Conservation (phyloP, 805 yeast species). For the Barnettozyma vustinii region DNA sequence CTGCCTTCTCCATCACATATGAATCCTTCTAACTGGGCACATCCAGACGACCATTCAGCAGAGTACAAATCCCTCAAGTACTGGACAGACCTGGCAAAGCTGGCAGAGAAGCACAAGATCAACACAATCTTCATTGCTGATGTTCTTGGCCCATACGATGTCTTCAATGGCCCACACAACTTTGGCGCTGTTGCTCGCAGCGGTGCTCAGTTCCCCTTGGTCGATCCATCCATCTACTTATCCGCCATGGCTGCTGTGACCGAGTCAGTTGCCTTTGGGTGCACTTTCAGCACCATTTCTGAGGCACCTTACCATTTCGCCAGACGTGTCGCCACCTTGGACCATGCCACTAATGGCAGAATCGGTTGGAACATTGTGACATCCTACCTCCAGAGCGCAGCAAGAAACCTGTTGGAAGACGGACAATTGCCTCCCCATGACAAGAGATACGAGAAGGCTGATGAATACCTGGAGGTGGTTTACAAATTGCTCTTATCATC, state of each 20-base stretch:
- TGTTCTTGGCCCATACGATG: constrained; percentile 35
- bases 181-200: constrained; percentile 13
- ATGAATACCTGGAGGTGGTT: constrained; percentile 34
- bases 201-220: constrained; percentile 32
- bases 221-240: constrained; percentile 34
- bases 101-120: constrained; percentile 33
- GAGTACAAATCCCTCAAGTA: constrained; percentile 26
- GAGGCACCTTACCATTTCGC: constrained; percentile 37
- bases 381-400: constrained; percentile 34
- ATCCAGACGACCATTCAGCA: constrained; percentile 31
- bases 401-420: constrained; percentile 31
- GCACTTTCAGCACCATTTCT: constrained; percentile 36
- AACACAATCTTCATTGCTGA: constrained; percentile 37
- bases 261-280: constrained; percentile 32
- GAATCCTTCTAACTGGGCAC: constrained; percentile 33
- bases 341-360: constrained; percentile 37
- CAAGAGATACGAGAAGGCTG: constrained; percentile 33
- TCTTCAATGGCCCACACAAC: constrained; percentile 28
- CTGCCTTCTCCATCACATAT: constrained; percentile 25
- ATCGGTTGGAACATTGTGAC: constrained; percentile 41
- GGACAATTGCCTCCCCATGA: constrained; percentile 32
- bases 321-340: constrained; percentile 35
- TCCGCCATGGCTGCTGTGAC: constrained; percentile 39
- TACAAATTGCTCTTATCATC: constrained; percentile 32
- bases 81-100: constrained; percentile 34